phyloP scores from a whole-genome alignment of 225 moss, liverwort and hornwort genomes.

The Physcomitrellopsis africana region DNA sequence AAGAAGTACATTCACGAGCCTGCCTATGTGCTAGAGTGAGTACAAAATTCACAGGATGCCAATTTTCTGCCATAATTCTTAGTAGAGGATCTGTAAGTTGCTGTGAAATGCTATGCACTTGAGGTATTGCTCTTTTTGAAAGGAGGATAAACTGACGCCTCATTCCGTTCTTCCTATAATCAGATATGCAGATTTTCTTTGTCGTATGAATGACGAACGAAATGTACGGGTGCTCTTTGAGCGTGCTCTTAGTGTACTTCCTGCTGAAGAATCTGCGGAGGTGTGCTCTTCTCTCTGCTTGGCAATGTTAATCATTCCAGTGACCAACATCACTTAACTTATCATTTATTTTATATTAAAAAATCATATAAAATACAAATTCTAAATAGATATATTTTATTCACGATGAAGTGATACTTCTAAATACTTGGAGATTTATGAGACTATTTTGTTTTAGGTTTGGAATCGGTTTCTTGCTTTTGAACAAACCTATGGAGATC shows the following conservation, averaged over 20 bases:
- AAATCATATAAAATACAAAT: too few relatives aligned
- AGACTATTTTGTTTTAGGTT: slow-evolving; percentile 58
- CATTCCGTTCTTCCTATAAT: slow-evolving; percentile 19
- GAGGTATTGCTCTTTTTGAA: slow-evolving; percentile 9
- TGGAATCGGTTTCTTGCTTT: slow-evolving; percentile 96
- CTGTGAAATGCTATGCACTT: background rate
- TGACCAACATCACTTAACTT: background rate
- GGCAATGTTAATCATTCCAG: slow-evolving; percentile 9
- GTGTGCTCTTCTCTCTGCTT: slow-evolving; percentile 42
- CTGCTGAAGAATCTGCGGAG: slow-evolving; percentile 90
- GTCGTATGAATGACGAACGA: slow-evolving; percentile 96
- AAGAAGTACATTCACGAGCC: slow-evolving; percentile 97
- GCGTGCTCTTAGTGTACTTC: slow-evolving; percentile 89
- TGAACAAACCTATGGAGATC: slow-evolving; percentile 95
- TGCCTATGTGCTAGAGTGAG: slow-evolving; percentile 96
- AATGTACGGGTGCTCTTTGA: slow-evolving; percentile 99
- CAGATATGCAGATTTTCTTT: slow-evolving; percentile 98
- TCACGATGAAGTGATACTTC: slow-evolving; percentile 4
- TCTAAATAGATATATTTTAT: background rate
- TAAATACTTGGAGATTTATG: slow-evolving; percentile 24
- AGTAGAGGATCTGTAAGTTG: background rate
- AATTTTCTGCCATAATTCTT: slow-evolving; percentile 17
- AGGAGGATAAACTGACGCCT: slow-evolving; percentile 12
- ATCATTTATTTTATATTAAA: too few relatives aligned
- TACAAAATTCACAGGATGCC: slow-evolving; percentile 28